phyloP scores from a whole-genome alignment of 176 grass and related monocot species.

The Oryza australiensis region DNA sequence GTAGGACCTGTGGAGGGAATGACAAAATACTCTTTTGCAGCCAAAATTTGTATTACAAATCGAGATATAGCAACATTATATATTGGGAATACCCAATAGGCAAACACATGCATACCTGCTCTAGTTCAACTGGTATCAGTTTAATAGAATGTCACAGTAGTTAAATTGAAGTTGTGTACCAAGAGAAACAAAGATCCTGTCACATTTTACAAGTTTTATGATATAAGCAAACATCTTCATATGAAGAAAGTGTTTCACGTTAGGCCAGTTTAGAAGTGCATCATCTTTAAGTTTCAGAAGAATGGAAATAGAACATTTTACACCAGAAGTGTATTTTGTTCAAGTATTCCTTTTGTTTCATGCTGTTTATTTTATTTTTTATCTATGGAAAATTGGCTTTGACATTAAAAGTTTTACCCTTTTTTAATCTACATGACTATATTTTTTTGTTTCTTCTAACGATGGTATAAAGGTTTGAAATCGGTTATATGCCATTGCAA shows the following conservation, averaged over 20 bases:
- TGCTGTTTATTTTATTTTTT: constrained; percentile 10
- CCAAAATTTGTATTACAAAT: too few species aligned
- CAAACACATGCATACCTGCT: background rate
- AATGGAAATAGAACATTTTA: background rate
- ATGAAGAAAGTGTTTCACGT: constrained; percentile 16
- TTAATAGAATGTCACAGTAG: background rate
- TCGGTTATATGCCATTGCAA: background rate
- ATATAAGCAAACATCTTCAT: background rate
- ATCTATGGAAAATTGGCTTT: background rate
- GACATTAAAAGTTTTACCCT: too few species aligned
- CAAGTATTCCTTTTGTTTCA: constrained; percentile 19
- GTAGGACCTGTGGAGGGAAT: background rate
- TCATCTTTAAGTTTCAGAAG: background rate
- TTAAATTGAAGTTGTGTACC: background rate
- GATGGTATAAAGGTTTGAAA: too few species aligned
- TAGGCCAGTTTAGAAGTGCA: background rate
- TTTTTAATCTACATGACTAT: too few species aligned
- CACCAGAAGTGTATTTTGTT: constrained; percentile 1
- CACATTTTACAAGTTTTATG: background rate
- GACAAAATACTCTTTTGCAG: background rate
- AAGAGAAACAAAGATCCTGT: background rate
- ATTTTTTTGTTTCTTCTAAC: too few species aligned
- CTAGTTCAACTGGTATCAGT: background rate
- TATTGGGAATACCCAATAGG: too few species aligned
- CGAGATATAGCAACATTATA: too few species aligned